These are phyloP conservation scores for Sordariomycetes sp. DNA, from an alignment of 2,329 filamentous ascomycete genomes.

Conservation along the genomic window DNA sequence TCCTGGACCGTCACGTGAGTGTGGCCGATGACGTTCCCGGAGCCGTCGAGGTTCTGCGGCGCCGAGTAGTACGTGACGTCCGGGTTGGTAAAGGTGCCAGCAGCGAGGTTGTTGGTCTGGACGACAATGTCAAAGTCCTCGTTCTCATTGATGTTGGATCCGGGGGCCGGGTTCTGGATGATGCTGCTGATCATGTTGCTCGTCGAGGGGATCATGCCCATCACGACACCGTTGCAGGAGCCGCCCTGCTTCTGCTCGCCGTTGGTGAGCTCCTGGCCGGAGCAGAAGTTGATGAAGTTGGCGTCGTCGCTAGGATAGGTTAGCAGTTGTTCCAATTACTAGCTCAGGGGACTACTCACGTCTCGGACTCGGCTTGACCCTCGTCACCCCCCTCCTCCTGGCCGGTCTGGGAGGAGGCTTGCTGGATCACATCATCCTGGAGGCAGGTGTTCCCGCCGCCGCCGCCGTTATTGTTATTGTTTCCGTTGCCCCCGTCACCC, in stretches of 20 bases:
- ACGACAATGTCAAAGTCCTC: constrained; percentile 39
- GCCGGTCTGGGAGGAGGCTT: constrained; percentile 7
- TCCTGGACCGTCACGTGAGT: constrained; percentile 46
- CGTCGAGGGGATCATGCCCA: constrained; percentile 45
- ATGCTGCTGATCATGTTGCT: constrained; percentile 44
- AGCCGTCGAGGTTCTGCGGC: constrained; percentile 35
- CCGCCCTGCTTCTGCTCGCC: constrained; percentile 42
- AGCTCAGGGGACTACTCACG: constrained; percentile 22
- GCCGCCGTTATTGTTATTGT: constrained; percentile 9
- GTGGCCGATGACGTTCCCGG: constrained; percentile 42
- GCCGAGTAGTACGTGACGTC: constrained; percentile 46
- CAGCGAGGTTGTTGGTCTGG: constrained; percentile 35
- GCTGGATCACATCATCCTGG: constrained; percentile 4
- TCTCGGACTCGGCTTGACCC: constrained; percentile 37
- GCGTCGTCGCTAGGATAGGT: constrained; percentile 27
- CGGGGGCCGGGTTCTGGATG: constrained; percentile 37
- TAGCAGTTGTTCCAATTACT: not conserved
- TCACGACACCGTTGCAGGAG: constrained; percentile 53
- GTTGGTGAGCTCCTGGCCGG: constrained; percentile 41
- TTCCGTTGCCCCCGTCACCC: constrained; percentile 5
- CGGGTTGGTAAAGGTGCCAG: constrained; percentile 50
- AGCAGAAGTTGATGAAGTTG: constrained; percentile 54
- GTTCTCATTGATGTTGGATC: constrained; percentile 30
- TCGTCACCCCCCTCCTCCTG: constrained; percentile 6
- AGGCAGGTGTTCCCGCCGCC: constrained; percentile 7